Evolutionary conservation across 2,329 filamentous ascomycete genomes (phyloP).

Genomic region (Aspergillus pseudonomiae): DNA sequence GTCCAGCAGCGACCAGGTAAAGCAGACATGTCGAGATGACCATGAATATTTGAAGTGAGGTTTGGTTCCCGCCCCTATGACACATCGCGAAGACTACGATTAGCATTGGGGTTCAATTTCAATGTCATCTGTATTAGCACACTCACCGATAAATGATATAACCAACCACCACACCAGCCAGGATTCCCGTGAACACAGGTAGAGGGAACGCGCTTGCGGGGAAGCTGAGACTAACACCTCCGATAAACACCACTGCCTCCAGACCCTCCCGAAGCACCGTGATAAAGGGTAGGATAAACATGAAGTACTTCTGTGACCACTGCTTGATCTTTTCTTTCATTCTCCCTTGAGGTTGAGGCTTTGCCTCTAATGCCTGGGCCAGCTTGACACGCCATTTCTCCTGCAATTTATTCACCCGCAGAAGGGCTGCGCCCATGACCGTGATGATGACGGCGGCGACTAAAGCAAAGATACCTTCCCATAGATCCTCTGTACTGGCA

Average conservation of each 20-base stretch:
- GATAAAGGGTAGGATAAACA: conserved; percentile 84
- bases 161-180: conserved; percentile 68
- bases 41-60: conserved; percentile 73
- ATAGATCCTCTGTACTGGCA: conserved; percentile 71
- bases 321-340: conserved; percentile 56
- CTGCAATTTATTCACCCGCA: conserved; percentile 80
- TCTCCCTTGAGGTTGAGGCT: conserved; percentile 40
- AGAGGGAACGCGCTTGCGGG: conserved; percentile 50
- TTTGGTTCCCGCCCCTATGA: conserved; percentile 60
- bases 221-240: conserved; percentile 56
- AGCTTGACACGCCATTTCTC: conserved; percentile 88
- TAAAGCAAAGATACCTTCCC: conserved; percentile 78
- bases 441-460: conserved; percentile 80
- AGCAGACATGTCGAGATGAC: conserved; percentile 78
- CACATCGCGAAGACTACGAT: neutral
- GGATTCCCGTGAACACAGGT: conserved; percentile 72
- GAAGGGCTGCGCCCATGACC: conserved; percentile 75
- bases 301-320: conserved; percentile 76
- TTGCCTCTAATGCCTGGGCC: conserved; percentile 65
- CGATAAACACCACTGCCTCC: conserved; percentile 22
- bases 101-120: neutral
- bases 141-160: conserved; percentile 76
- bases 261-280: conserved; percentile 49
- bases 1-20: conserved; percentile 79
- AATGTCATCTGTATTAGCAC: neutral